Base-by-base conservation (phyloP, 2,329 filamentous ascomycete species). In the Apiospora hydei region DNA sequence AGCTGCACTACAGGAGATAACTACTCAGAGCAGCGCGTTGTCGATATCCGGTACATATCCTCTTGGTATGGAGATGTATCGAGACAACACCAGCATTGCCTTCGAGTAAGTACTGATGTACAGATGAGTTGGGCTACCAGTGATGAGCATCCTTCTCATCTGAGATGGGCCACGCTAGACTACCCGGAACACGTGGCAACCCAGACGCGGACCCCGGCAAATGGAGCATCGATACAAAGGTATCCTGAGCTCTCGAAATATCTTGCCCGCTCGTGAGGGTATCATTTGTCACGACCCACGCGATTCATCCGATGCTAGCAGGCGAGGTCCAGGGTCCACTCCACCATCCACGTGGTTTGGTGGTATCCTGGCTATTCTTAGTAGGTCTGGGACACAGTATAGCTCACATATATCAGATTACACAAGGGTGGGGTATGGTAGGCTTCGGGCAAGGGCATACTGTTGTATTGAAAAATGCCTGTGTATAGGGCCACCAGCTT, bases 361-460 rank as follows among this genome's bases (percentile, higher is more conserved):
- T 64, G 30, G 53, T 21, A 61, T 64, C 30, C 34, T 64, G 10
- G 57, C 57, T 64, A 64, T 64, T 41, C 18, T 64, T 64, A 61
- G 53, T 11, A 61, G 53, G 16, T 1, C 53, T 26, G 3, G 34
- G 34, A 18, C 57, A 41, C 18, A 8, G 57, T 41, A 64, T 64
- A 64, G 49, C 49, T 41, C 57, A 38, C 8, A n/a, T 41, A 2
- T 21, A n/a, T 6, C 57, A n/a, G 18, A 10, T 64, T 14, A 64
- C 57, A 41, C 18, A 24, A n/a, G 21, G 41, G 30, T 41, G 18
- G 13, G 8, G 8, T 24, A 34, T 10, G 16, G 38, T 61, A 38
- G 7, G 16, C 57, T 41, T 41, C 34, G 10, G 21, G 21, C 30
- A 61, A 26, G 51, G 51, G 26, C 3, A 8, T 57, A 10, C 26